Percentiles rank a stretch among this genome's conserved stretches.
Conservation (phyloP, 495 filamentous ascomycete species). For the Talaromyces ruber region DNA sequence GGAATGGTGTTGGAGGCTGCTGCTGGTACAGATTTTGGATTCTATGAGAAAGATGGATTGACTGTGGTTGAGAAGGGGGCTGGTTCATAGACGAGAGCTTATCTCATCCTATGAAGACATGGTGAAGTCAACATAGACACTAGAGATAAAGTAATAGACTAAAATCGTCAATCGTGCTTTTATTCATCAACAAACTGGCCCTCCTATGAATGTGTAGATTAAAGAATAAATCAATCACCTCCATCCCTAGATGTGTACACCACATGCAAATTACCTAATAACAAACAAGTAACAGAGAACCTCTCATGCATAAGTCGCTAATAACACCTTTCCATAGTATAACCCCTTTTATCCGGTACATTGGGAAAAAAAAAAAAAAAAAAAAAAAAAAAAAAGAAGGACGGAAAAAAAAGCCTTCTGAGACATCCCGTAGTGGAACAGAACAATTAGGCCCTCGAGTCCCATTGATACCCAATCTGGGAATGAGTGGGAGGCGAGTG, state of each 20-base stretch:
- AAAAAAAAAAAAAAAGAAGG: neutral
- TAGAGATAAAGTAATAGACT: neutral
- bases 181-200: neutral
- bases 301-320: neutral
- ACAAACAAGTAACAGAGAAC: neutral
- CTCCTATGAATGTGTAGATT: neutral
- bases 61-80: neutral
- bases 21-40: neutral
- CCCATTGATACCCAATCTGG: constrained; percentile 5
- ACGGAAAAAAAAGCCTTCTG: neutral
- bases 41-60: neutral
- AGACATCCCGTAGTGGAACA: neutral
- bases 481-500: neutral
- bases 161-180: neutral
- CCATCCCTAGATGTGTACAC: neutral
- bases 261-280: neutral
- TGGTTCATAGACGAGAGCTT: neutral
- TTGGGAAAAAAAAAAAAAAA: neutral
- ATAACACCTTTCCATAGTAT: neutral
- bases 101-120: neutral
- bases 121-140: neutral
- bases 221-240: neutral
- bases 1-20: neutral
- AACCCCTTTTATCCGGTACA: neutral
- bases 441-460: neutral